Evolutionary conservation across 306 rosid genomes (phyloP).

Genomic region (Prunus davidiana): DNA sequence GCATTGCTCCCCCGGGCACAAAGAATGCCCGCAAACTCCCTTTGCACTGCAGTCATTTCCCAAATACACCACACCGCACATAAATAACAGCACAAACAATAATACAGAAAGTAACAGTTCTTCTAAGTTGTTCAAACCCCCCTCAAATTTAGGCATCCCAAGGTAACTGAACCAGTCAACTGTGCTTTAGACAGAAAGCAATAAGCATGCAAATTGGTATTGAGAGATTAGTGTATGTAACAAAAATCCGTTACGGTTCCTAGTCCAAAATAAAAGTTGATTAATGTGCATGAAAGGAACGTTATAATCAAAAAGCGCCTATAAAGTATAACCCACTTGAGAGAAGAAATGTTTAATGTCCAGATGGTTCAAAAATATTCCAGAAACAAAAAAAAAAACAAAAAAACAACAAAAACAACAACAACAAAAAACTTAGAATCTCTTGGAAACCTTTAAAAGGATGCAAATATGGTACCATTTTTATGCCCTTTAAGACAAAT

Average conservation of each 20-base stretch:
- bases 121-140: not conserved
- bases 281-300: not conserved
- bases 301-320: not conserved
- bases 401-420: not conserved
- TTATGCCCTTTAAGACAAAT: constrained; percentile 67
- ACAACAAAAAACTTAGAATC: not conserved
- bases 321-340: not conserved
- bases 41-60: not conserved
- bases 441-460: not conserved
- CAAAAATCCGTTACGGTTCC: not conserved
- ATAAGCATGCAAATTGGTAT: not conserved
- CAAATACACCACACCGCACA: not conserved
- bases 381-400: not conserved
- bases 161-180: not conserved
- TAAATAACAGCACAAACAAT: not conserved
- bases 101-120: not conserved
- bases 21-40: not conserved
- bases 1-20: not conserved
- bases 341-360: too few relatives aligned
- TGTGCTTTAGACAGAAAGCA: not conserved
- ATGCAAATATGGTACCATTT: constrained; percentile 51
- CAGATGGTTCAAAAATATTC: too few relatives aligned
- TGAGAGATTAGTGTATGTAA: not conserved
- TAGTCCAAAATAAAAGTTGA: not conserved
- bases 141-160: not conserved